Percentiles rank a stretch among this genome's conserved stretches.
These are phyloP conservation scores for Macadamia tetraphylla DNA, from an alignment of 164 flowering plant species.

Conservation along the genomic window DNA sequence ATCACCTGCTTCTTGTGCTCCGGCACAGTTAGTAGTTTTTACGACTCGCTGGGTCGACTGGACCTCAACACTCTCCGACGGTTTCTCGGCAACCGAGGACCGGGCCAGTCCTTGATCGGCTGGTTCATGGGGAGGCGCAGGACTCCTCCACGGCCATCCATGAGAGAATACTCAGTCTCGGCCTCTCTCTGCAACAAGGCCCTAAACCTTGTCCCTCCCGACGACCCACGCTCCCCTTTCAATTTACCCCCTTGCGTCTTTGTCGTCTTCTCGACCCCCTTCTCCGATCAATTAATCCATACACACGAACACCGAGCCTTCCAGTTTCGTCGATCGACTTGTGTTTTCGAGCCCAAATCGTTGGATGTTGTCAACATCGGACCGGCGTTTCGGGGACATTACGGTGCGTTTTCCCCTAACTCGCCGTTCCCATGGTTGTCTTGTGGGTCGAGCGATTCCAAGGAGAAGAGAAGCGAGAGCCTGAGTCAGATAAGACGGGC, in stretches of 20 bases:
- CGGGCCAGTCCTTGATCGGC: slow-evolving; percentile 41
- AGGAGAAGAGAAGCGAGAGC: slow-evolving; percentile 19
- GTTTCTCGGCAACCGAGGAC: slow-evolving; percentile 14
- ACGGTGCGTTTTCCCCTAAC: slow-evolving; percentile 55
- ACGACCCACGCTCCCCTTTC: not conserved
- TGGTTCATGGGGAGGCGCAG: slow-evolving; percentile 75
- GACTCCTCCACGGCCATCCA: slow-evolving; percentile 66
- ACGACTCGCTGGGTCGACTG: slow-evolving; percentile 46
- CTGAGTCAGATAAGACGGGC: slow-evolving; percentile 22
- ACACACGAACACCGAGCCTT: slow-evolving; percentile 79
- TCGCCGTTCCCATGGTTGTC: slow-evolving; percentile 52
- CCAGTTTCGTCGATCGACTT: slow-evolving; percentile 32
- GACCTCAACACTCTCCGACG: slow-evolving; percentile 21
- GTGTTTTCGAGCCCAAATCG: slow-evolving; percentile 43
- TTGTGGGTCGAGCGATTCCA: slow-evolving; percentile 28
- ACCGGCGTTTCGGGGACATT: slow-evolving; percentile 72
- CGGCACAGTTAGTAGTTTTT: slow-evolving; percentile 39
- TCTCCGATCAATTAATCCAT: slow-evolving; percentile 45
- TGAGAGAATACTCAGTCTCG: slow-evolving; percentile 51
- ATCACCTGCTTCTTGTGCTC: slow-evolving; percentile 54
- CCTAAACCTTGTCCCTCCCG: slow-evolving; percentile 15
- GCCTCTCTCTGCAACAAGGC: slow-evolving; percentile 33
- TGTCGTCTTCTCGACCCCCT: slow-evolving; percentile 56
- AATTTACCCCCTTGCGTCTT: slow-evolving; percentile 40
- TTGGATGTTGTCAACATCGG: slow-evolving; percentile 68